These are phyloP conservation scores for Fusarium metavorans DNA, from an alignment of 2,329 filamentous ascomycete species.

Conservation along the genomic window DNA sequence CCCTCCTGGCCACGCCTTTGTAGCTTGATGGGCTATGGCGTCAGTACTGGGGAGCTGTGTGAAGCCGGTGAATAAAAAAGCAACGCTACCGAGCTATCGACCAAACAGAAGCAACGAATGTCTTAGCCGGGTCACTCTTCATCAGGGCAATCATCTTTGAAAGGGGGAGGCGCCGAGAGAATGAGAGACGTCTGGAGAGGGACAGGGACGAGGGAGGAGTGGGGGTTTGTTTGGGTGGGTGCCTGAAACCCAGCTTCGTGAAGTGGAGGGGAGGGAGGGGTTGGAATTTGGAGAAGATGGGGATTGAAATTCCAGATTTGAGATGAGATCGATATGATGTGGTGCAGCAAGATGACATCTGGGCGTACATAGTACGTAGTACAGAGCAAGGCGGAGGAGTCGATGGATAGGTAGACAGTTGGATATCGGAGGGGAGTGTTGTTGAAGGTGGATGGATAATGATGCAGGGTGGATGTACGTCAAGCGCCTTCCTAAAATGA, in stretches of 20 bases:
- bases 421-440: conserved; percentile 13
- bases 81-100: conserved; percentile 16
- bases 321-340: conserved; percentile 14
- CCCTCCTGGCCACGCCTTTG: background rate
- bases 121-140: background rate
- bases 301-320: conserved; percentile 8
- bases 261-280: background rate
- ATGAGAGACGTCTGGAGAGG: background rate
- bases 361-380: background rate
- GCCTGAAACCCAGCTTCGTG: background rate
- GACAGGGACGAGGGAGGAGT: background rate
- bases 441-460: conserved; percentile 1
- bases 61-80: conserved; percentile 34
- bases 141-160: background rate
- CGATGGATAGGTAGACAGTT: background rate
- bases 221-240: background rate
- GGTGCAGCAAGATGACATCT: conserved; percentile 16
- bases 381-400: background rate
- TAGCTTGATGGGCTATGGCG: conserved; percentile 26
- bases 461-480: background rate
- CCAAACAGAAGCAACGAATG: conserved; percentile 21
- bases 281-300: background rate
- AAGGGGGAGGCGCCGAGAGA: background rate
- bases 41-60: conserved; percentile 24
- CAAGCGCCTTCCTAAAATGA: conserved; percentile 1